phyloP scores from a whole-genome alignment of 2,329 filamentous ascomycete genomes.

The Fusarium zealandicum region DNA sequence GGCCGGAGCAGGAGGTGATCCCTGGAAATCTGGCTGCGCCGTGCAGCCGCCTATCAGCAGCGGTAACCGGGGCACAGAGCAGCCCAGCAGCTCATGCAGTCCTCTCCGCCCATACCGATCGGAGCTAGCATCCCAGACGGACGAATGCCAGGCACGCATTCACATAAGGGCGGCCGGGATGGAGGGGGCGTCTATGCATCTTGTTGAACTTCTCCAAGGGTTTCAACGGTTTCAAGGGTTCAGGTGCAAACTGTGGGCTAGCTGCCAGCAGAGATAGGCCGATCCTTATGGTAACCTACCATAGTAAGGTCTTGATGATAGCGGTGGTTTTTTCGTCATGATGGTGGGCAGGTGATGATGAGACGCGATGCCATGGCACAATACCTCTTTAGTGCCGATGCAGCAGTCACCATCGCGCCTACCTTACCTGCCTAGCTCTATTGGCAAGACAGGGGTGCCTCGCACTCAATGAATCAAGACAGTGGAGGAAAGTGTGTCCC shows the following conservation, averaged over 20 bases:
- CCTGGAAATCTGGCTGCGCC: slow-evolving; percentile 2
- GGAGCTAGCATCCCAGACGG: slow-evolving; percentile 36
- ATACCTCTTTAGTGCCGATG: slow-evolving; percentile 10
- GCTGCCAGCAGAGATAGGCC: slow-evolving; percentile 3
- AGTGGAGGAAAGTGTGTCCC: neutral
- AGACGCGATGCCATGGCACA: slow-evolving; percentile 19
- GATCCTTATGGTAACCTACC: neutral
- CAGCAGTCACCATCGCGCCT: slow-evolving; percentile 6
- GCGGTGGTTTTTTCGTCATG: slow-evolving; percentile 5
- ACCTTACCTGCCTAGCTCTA: slow-evolving; percentile 3
- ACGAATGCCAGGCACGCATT: slow-evolving; percentile 38
- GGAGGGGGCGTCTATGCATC: slow-evolving; percentile 21
- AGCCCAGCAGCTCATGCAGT: slow-evolving; percentile 18
- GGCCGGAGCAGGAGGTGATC: slow-evolving; percentile 10
- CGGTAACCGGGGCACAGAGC: neutral
- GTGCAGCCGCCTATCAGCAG: slow-evolving; percentile 10
- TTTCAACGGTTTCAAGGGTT: slow-evolving; percentile 23
- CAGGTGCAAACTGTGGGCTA: slow-evolving; percentile 21
- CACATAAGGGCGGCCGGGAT: slow-evolving; percentile 16
- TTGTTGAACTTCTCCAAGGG: neutral
- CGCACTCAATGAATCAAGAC: neutral
- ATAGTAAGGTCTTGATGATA: slow-evolving; percentile 8
- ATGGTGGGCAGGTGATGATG: slow-evolving; percentile 33
- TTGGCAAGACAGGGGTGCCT: neutral
- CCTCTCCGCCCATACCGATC: slow-evolving; percentile 34